Percentiles rank a stretch among this genome's conserved stretches.
These are phyloP conservation scores for Tulasnella sp. DNA, from an alignment of 768 basidiomycete genomes.

Conservation along the genomic window DNA sequence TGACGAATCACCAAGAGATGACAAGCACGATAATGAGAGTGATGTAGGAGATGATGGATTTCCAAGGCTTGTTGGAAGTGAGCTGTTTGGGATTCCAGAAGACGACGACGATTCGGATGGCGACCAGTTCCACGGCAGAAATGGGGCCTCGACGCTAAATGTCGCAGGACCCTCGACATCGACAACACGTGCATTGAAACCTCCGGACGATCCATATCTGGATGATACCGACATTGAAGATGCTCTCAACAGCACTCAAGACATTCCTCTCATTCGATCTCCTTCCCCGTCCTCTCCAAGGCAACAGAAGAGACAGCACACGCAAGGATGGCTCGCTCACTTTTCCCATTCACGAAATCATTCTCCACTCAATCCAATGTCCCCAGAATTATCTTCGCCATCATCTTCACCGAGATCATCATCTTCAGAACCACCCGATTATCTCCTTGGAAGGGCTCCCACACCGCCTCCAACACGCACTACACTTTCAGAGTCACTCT, in stretches of 20 bases:
- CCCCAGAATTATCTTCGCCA: slow-evolving; percentile 34
- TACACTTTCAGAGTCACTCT: slow-evolving; percentile 56
- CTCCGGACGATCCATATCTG: slow-evolving; percentile 12
- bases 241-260: slow-evolving; percentile 1
- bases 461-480: slow-evolving; percentile 30
- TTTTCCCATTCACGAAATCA: slow-evolving; percentile 19
- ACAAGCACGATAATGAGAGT: slow-evolving; percentile 9
- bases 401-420: slow-evolving; percentile 32
- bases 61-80: slow-evolving; percentile 48
- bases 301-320: not conserved
- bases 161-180: slow-evolving; percentile 34
- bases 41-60: slow-evolving; percentile 19
- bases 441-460: slow-evolving; percentile 11
- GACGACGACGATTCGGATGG: slow-evolving; percentile 55
- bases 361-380: slow-evolving; percentile 24
- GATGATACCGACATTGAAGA: slow-evolving; percentile 16
- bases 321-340: slow-evolving; percentile 13
- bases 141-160: no score
- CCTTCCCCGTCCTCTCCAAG: not conserved
- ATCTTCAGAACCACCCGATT: slow-evolving; percentile 13
- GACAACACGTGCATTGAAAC: slow-evolving; percentile 3
- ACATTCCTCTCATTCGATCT: slow-evolving; percentile 14
- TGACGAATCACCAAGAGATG: slow-evolving; percentile 29
- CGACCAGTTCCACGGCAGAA: slow-evolving; percentile 55
- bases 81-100: slow-evolving; percentile 25